A percentile compares a stretch with the other conserved stretches of the same genome.
Evolutionary conservation across 1,284 basidiomycete species (phyloP).

Genomic region (Ceratobasidium sp.): DNA sequence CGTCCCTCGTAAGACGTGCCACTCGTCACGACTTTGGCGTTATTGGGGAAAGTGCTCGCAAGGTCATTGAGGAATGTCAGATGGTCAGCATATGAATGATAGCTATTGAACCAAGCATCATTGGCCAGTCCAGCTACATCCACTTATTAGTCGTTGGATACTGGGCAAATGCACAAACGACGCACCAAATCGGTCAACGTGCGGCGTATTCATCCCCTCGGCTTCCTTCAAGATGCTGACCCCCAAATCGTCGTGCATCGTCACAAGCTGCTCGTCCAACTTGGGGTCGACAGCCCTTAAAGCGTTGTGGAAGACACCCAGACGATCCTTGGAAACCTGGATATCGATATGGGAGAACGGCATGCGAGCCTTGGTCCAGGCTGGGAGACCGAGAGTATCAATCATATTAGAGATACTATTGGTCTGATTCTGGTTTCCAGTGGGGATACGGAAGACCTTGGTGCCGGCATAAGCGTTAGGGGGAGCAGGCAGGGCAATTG

Average conservation of each 20-base stretch:
- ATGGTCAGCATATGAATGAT: slow-evolving; percentile 37
- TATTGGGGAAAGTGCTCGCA: slow-evolving; percentile 16
- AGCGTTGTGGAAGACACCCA: slow-evolving; percentile 15
- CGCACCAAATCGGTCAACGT: background rate
- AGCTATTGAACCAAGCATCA: slow-evolving; percentile 37
- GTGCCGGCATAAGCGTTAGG: slow-evolving; percentile 20
- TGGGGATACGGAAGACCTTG: slow-evolving; percentile 36
- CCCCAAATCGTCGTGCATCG: slow-evolving; percentile 36
- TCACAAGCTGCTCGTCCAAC: slow-evolving; percentile 26
- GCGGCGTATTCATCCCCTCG: slow-evolving; percentile 33
- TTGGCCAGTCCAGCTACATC: slow-evolving; percentile 24
- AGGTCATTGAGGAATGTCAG: slow-evolving; percentile 30
- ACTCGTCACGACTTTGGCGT: slow-evolving; percentile 40
- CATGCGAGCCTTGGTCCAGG: slow-evolving; percentile 17
- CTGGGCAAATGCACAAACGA: background rate
- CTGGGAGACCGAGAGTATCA: slow-evolving; percentile 16
- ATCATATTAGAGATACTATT: slow-evolving; percentile 23
- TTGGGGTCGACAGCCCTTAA: background rate
- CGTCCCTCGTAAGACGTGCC: slow-evolving; percentile 44
- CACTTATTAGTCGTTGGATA: background rate
- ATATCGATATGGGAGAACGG: slow-evolving; percentile 36
- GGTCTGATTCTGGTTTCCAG: slow-evolving; percentile 37
- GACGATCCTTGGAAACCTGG: slow-evolving; percentile 26
- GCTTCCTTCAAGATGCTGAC: slow-evolving; percentile 32
- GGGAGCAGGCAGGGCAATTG: background rate